phyloP scores from a whole-genome alignment of 2,329 filamentous ascomycete species.

The Trichoderma atroviride region DNA sequence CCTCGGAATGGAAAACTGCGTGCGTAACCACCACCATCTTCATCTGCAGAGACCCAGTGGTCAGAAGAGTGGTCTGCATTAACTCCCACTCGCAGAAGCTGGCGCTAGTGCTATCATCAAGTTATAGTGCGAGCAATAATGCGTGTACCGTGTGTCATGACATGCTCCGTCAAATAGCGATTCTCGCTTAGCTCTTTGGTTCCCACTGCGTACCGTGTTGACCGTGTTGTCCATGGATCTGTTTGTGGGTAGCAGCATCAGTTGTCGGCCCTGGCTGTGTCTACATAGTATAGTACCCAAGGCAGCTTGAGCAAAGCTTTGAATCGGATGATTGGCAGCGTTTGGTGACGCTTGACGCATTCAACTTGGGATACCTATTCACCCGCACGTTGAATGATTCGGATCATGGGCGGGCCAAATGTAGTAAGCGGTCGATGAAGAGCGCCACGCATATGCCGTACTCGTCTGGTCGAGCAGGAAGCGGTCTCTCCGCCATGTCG shows the following conservation, averaged over 20 bases:
- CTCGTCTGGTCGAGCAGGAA: not conserved
- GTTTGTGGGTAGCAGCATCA: not conserved
- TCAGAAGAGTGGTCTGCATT: not conserved
- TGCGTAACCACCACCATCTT: conserved; percentile 2
- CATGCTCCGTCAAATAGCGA: not conserved
- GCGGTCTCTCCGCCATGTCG: conserved; percentile 22
- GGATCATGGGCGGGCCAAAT: not conserved
- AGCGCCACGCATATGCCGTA: not conserved
- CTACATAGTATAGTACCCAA: not conserved
- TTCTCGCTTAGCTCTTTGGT: not conserved
- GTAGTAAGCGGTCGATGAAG: not conserved
- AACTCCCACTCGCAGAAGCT: not conserved
- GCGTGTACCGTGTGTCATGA: not conserved
- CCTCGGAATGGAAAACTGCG: not conserved
- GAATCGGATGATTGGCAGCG: not conserved
- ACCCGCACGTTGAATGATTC: not conserved
- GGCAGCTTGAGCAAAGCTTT: not conserved
- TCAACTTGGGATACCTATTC: not conserved
- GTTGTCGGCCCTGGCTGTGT: not conserved
- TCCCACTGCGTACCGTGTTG: not conserved
- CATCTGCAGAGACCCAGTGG: not conserved
- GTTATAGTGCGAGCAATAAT: not conserved
- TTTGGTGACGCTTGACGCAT: not conserved
- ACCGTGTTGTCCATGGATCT: not conserved
- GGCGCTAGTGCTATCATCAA: not conserved